Percentiles rank a stretch among this genome's conserved stretches.
phyloP scores from a whole-genome alignment of 345 rosid species.

The Dipteronia sinensis region DNA sequence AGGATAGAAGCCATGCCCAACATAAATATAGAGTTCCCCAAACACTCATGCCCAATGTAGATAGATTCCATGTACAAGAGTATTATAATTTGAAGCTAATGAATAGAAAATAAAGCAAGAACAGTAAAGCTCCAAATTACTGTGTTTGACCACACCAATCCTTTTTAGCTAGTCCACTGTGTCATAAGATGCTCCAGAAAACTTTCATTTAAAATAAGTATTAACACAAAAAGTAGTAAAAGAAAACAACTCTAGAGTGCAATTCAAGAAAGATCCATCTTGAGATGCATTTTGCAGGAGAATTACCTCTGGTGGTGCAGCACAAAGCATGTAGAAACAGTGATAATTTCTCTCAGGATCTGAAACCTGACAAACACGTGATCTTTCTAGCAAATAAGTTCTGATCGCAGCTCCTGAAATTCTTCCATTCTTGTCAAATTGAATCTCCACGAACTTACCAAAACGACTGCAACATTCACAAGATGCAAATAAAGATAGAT shows the following conservation, averaged over 20 bases:
- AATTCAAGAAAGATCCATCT: not conserved
- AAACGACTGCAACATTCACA: constrained; percentile 70
- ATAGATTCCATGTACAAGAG: not conserved
- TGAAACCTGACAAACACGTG: constrained; percentile 98
- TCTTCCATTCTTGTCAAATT: constrained; percentile 81
- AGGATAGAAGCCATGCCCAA: not conserved
- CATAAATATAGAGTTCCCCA: not conserved
- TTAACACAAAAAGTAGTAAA: not conserved
- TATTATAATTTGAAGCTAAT: not conserved
- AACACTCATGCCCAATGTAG: not conserved
- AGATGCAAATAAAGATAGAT: constrained; percentile 26
- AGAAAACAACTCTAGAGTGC: not conserved
- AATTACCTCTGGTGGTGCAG: constrained; percentile 92
- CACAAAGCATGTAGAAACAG: constrained; percentile 99
- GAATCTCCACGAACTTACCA: constrained; percentile 99
- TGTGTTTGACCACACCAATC: not conserved
- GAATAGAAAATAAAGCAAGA: constrained; percentile 9
- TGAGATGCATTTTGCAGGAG: constrained; percentile 17
- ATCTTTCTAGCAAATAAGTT: constrained; percentile 97
- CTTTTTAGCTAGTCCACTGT: not conserved
- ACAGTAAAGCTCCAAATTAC: not conserved
- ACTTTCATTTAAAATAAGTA: not conserved
- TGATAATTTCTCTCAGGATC: constrained; percentile 99
- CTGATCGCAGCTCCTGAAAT: constrained; percentile 99
- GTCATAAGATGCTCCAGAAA: not conserved